Evolutionary conservation across 2,329 filamentous ascomycete genomes (phyloP).

Genomic region (Cadophora sp.): DNA sequence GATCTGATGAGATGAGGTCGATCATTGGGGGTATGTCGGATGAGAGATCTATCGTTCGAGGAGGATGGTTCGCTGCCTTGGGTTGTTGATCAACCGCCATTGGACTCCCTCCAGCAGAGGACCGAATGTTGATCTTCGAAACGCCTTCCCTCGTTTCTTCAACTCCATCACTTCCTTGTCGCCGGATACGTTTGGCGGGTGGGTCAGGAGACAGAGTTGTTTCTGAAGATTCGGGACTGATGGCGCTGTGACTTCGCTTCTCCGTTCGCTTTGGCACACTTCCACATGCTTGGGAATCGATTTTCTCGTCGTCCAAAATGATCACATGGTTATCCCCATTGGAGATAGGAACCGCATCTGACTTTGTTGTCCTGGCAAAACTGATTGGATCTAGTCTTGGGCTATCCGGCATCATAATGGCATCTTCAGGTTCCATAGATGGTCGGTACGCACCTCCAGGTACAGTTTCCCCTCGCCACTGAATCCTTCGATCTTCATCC

Average conservation of each 20-base stretch:
- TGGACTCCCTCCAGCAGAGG: background rate
- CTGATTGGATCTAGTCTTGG: background rate
- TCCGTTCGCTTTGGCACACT: background rate
- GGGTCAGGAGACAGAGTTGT: background rate
- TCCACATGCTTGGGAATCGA: background rate
- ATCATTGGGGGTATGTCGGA: constrained; percentile 15
- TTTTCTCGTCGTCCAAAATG: background rate
- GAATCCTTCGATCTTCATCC: constrained; percentile 27
- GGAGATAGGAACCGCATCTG: background rate
- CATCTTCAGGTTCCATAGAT: constrained; percentile 29
- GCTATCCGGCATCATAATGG: background rate
- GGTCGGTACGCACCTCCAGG: constrained; percentile 50
- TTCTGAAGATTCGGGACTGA: background rate
- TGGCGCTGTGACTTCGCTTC: constrained; percentile 22
- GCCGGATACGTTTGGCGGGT: constrained; percentile 8
- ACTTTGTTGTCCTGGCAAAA: background rate
- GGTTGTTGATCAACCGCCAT: background rate
- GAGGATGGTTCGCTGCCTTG: background rate
- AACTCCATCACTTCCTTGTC: constrained; percentile 14
- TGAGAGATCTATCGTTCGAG: constrained; percentile 16
- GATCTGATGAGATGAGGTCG: constrained; percentile 27
- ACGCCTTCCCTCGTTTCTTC: constrained; percentile 24
- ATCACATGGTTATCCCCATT: background rate
- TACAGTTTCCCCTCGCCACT: constrained; percentile 51
- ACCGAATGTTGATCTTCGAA: constrained; percentile 11